phyloP scores from a whole-genome alignment of 2,329 filamentous ascomycete genomes.

The Atkinsonella texensis region DNA sequence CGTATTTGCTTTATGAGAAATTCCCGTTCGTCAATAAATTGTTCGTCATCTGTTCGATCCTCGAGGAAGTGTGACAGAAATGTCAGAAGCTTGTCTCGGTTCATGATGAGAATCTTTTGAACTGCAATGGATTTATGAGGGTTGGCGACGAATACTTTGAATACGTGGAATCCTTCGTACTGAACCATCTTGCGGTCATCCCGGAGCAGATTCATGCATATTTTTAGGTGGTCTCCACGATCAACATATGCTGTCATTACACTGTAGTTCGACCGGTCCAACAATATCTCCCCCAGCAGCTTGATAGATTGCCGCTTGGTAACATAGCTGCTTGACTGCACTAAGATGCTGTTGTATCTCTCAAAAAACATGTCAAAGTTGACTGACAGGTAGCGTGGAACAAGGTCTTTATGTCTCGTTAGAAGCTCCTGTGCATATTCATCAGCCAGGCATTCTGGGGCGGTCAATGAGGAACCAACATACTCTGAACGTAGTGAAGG shows the following conservation, averaged over 20 bases:
- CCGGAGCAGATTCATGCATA: constrained; percentile 93
- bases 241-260: constrained; percentile 98
- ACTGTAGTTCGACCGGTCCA: constrained; percentile 92
- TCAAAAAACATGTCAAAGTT: constrained; percentile 93
- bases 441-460: not conserved
- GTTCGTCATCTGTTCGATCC: constrained; percentile 91
- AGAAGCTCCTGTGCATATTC: constrained; percentile 60
- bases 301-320: constrained; percentile 98
- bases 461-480: constrained; percentile 14
- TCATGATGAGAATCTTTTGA: constrained; percentile 92
- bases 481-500: constrained; percentile 94
- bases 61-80: constrained; percentile 90
- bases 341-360: constrained; percentile 74
- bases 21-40: constrained; percentile 96
- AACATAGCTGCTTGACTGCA: constrained; percentile 91
- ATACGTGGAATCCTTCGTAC: constrained; percentile 98
- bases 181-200: constrained; percentile 99
- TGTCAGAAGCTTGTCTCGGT: constrained; percentile 76
- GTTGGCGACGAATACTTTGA: constrained; percentile 99
- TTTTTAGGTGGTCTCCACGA: constrained; percentile 87
- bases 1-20: constrained; percentile 92
- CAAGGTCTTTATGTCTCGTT: constrained; percentile 84
- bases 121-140: constrained; percentile 96
- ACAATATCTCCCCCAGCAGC: constrained; percentile 82
- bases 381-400: constrained; percentile 73